These are phyloP conservation scores for Trypanosoma mega DNA, from an alignment of 208 protist genomes.

Conservation along the genomic window DNA sequence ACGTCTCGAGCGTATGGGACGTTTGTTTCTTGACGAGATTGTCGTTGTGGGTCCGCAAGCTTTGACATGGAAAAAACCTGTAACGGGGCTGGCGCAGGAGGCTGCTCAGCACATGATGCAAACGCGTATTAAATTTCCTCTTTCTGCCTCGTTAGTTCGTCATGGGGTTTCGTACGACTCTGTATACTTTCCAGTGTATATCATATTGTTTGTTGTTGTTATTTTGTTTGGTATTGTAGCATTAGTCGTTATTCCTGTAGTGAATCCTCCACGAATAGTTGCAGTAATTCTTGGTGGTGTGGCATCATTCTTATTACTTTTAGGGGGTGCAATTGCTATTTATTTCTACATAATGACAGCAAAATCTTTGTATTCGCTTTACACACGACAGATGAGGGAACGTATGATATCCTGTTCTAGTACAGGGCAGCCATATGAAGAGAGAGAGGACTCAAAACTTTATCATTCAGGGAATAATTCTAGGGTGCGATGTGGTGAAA, in stretches of 20 bases:
- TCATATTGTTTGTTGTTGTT: constrained; percentile 47
- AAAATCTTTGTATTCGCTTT: constrained; percentile 50
- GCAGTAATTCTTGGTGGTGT: constrained; percentile 47
- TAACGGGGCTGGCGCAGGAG: constrained; percentile 66
- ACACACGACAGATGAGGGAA: constrained; percentile 48
- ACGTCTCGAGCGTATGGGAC: constrained; percentile 55
- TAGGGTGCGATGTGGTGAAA: constrained; percentile 10
- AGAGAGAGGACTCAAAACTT: constrained; percentile 1
- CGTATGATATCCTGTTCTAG: constrained; percentile 30
- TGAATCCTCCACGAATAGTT: constrained; percentile 37
- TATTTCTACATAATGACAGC: constrained; percentile 46
- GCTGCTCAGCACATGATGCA: constrained; percentile 62
- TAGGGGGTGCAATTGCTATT: constrained; percentile 30
- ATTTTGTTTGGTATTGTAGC: constrained; percentile 44
- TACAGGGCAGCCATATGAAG: background rate
- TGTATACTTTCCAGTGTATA: constrained; percentile 35
- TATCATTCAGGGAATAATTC: background rate
- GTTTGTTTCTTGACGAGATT: constrained; percentile 76
- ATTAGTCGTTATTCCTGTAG: constrained; percentile 51
- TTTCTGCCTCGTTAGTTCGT: constrained; percentile 38
- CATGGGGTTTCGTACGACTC: constrained; percentile 49
- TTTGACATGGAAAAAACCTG: constrained; percentile 71
- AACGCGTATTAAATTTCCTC: constrained; percentile 60
- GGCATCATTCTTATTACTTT: constrained; percentile 45
- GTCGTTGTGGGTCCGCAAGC: constrained; percentile 63